Evolutionary conservation across 2,329 filamentous ascomycete genomes (phyloP).

Genomic region (Ophiostoma sp.): DNA sequence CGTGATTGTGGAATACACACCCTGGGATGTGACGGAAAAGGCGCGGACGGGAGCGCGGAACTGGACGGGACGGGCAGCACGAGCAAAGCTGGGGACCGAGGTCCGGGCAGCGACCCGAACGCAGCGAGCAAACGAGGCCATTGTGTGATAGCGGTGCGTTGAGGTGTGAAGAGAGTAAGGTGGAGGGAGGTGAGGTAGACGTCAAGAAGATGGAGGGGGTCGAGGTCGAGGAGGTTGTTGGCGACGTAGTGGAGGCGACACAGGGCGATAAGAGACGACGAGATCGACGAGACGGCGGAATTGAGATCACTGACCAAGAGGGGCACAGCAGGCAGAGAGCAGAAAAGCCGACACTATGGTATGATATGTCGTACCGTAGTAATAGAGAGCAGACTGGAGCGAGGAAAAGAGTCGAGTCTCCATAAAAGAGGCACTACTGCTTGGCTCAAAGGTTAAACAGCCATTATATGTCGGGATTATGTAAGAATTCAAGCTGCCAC

Average conservation of each 20-base stretch:
- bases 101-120: slow-evolving; percentile 46
- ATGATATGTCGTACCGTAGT: background rate
- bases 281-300: background rate
- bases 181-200: background rate
- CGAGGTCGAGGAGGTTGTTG: background rate
- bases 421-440: background rate
- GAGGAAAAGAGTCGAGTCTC: slow-evolving; percentile 1
- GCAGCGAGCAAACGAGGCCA: slow-evolving; percentile 57
- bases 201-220: background rate
- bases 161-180: too few species aligned
- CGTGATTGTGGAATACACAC: slow-evolving; percentile 28
- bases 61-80: slow-evolving; percentile 29
- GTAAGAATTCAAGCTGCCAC: background rate
- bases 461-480: background rate
- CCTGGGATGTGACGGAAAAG: slow-evolving; percentile 44
- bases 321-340: slow-evolving; percentile 4
- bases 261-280: slow-evolving; percentile 10
- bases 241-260: background rate
- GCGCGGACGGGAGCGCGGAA: slow-evolving; percentile 41
- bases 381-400: background rate
- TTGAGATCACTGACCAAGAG: background rate
- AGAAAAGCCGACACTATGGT: slow-evolving; percentile 14
- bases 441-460: background rate
- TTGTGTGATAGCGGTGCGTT: slow-evolving; percentile 33
- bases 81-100: slow-evolving; percentile 37